These are phyloP conservation scores for Salix arbutifolia DNA, from an alignment of 345 rosid genomes.

Conservation along the genomic window DNA sequence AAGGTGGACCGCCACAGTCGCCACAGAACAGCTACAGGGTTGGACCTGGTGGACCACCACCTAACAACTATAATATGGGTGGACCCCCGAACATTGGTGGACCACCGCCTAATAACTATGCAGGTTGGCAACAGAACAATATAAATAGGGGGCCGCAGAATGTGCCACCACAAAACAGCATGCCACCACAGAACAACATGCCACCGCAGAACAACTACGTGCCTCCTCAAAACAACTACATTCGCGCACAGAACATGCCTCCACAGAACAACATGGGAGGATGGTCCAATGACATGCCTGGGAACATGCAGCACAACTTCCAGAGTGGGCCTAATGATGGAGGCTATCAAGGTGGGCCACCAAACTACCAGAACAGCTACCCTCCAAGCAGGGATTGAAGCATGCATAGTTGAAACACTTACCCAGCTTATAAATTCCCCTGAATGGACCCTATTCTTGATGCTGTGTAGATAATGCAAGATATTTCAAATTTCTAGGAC, in stretches of 20 bases:
- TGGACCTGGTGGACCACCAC: constrained; percentile 23
- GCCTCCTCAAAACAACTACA: background rate
- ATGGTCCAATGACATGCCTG: constrained; percentile 12
- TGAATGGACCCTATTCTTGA: background rate
- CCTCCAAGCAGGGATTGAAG: constrained; percentile 20
- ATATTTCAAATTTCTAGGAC: background rate
- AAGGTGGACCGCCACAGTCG: background rate
- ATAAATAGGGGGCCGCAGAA: constrained; percentile 9
- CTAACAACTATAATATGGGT: background rate
- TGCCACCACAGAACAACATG: constrained; percentile 17
- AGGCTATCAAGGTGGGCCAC: constrained; percentile 19
- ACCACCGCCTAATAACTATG: constrained; percentile 5
- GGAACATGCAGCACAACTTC: constrained; percentile 14
- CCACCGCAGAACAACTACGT: background rate
- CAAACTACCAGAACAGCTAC: constrained; percentile 28
- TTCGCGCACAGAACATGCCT: background rate
- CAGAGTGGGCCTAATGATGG: constrained; percentile 15
- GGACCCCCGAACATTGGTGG: constrained; percentile 13
- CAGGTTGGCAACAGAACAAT: constrained; percentile 8
- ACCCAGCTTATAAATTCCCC: background rate
- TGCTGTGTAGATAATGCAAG: constrained; percentile 27
- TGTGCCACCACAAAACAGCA: constrained; percentile 18
- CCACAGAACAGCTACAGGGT: constrained; percentile 22
- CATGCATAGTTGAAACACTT: constrained; percentile 21
- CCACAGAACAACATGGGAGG: constrained; percentile 26